A percentile compares a stretch with the other conserved stretches of the same genome.
These are phyloP conservation scores for Biancaea sappan DNA, from an alignment of 306 rosid species.

Conservation along the genomic window DNA sequence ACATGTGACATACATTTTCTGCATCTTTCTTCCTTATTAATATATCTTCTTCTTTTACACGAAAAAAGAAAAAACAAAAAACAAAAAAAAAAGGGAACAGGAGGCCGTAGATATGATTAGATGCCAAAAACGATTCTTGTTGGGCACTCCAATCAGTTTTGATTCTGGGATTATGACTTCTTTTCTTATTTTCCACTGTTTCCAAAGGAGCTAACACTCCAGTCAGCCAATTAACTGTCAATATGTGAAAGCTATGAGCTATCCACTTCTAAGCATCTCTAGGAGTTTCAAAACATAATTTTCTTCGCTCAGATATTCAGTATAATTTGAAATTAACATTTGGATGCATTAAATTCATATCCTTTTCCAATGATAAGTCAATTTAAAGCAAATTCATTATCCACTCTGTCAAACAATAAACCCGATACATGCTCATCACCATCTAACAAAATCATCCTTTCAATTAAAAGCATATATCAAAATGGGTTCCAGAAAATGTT, in stretches of 20 bases:
- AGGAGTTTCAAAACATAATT: conserved; percentile 5
- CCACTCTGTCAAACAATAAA: conserved; percentile 17
- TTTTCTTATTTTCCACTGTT: not conserved
- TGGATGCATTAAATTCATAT: not conserved
- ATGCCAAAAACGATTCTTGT: conserved; percentile 6
- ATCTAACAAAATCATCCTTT: not conserved
- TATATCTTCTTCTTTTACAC: not conserved
- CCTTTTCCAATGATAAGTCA: not conserved
- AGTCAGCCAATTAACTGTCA: conserved; percentile 2
- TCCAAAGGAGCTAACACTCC: conserved; percentile 7
- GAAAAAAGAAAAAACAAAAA: not conserved
- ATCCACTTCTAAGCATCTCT: not conserved
- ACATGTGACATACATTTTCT: not conserved
- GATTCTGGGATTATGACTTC: not conserved
- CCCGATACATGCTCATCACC: conserved; percentile 12
- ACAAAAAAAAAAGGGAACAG: not conserved
- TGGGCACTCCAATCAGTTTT: conserved; percentile 16
- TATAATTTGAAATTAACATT: not conserved
- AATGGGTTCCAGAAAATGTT: not conserved
- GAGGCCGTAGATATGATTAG: not conserved
- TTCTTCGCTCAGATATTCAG: not conserved
- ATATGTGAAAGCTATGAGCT: not conserved
- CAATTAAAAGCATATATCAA: not conserved
- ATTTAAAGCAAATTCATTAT: conserved; percentile 1
- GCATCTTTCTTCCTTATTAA: not conserved